These are phyloP conservation scores for Penicillium decumbens DNA, from an alignment of 2,329 filamentous ascomycete genomes.

Conservation along the genomic window DNA sequence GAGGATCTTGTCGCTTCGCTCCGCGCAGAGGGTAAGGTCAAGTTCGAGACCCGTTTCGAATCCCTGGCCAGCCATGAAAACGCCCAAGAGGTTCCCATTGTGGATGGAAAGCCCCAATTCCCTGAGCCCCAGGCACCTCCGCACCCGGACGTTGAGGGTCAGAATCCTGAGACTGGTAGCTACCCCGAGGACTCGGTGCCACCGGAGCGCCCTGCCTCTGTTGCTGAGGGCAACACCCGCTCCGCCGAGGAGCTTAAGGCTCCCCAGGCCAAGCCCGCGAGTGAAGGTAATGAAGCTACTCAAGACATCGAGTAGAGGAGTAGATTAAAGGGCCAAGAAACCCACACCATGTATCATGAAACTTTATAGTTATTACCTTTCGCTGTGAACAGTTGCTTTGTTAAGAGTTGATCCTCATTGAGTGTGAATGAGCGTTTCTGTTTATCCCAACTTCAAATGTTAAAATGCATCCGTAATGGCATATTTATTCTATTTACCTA, in stretches of 20 bases:
- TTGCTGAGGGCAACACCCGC: constrained; percentile 34
- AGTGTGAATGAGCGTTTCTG: constrained; percentile 11
- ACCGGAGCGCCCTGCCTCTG: constrained; percentile 40
- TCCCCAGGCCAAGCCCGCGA: constrained; percentile 44
- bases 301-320: constrained; percentile 19
- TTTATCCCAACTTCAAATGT: neutral
- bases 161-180: constrained; percentile 53
- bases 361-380: constrained; percentile 10
- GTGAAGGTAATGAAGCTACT: constrained; percentile 47
- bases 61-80: constrained; percentile 76
- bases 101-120: constrained; percentile 31
- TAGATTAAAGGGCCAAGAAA: constrained; percentile 2
- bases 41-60: constrained; percentile 93
- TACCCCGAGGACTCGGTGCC: constrained; percentile 35
- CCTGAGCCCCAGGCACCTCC: constrained; percentile 40
- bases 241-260: constrained; percentile 35
- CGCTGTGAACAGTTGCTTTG: constrained; percentile 8
- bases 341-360: constrained; percentile 21
- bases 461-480: neutral
- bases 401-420: constrained; percentile 6
- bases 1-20: constrained; percentile 77
- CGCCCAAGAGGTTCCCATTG: constrained; percentile 66
- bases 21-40: constrained; percentile 72
- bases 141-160: constrained; percentile 55
- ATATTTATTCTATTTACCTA: neutral